phyloP scores from a whole-genome alignment of 1,284 basidiomycete species.

The Ustilago shanxiensis region DNA sequence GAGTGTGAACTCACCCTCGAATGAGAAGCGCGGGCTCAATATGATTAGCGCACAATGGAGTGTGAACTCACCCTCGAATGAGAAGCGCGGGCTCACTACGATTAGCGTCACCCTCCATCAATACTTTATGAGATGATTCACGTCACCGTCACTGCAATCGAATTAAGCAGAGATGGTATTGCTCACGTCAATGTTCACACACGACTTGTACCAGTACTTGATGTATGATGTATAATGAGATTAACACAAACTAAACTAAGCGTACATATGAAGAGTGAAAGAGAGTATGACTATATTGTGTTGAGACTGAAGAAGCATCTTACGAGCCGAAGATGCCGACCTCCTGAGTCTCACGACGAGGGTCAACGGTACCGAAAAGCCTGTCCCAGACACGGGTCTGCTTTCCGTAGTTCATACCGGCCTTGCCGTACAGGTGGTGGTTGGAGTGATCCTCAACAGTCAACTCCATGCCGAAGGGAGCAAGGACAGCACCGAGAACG shows the following conservation, averaged over 20 bases:
- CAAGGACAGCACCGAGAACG: slow-evolving; percentile 41
- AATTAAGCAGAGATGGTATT: too few relatives aligned
- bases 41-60: too few relatives aligned
- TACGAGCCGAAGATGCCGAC: slow-evolving; percentile 40
- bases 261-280: not conserved
- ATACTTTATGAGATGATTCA: too few relatives aligned
- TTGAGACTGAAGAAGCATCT: not conserved
- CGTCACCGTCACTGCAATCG: too few relatives aligned
- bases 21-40: too few relatives aligned
- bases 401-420: slow-evolving; percentile 66
- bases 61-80: too few relatives aligned
- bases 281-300: not conserved
- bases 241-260: not conserved
- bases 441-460: slow-evolving; percentile 69
- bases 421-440: slow-evolving; percentile 68
- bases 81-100: too few relatives aligned
- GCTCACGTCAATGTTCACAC: too few relatives aligned
- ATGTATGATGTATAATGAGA: too few relatives aligned
- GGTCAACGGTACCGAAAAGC: slow-evolving; percentile 66
- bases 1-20: too few relatives aligned
- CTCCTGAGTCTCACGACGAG: slow-evolving; percentile 59
- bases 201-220: too few relatives aligned
- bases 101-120: too few relatives aligned
- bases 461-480: slow-evolving; percentile 62
- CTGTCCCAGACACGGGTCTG: slow-evolving; percentile 68